Evolutionary conservation across 202 grass and related monocot species (phyloP), one percentile per base, ranked within the genome.

Genomic region (Alloteropsis angusta): DNA sequence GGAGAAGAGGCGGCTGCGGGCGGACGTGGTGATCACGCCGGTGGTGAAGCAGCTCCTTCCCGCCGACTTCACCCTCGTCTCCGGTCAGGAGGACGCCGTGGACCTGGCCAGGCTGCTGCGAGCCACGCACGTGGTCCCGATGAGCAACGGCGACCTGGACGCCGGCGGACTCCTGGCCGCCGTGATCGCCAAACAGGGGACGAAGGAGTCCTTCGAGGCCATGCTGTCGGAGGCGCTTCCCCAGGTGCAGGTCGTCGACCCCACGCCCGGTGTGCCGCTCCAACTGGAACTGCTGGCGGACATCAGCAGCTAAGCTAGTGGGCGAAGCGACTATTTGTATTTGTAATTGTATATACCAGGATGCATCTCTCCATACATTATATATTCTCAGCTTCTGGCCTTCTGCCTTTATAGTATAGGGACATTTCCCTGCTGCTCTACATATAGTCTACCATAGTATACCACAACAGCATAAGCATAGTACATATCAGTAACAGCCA

Each of bases 71-170:
- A 94, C 87, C 72, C 89, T 98, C 70, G 91, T 98, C 38, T 92
- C 95, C 26, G 95, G 89, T 23, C 91, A 98, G 85, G 89, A 98
- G 87, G 91, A 98, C 38, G 89, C 95, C 55, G 90, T 98, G 25
- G 75, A 84, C 65, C 87, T 94, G 13, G 87, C 87, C 65, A 85
- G 65, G 65, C 77, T 84, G 83, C 87, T 94, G 64, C 45, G 60
- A 46, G 74, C 95, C 5, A 89, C 78, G 81, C 90, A 90, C 80
- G 87, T 97, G 15, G 87, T 97, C n/a, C 82, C 91, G 12, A 97
- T 97, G 94, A 90, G 85, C 85, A 97, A 97, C 74, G 91, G 91
- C 21, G 91, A 97, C 21, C 28, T 97, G 3, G 89, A 97, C 39
- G 43, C 66, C 71, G 86, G 79, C 72, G 89, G 94, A 25, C n/a